phyloP scores from a whole-genome alignment of 1,284 basidiomycete species.

The Leccinum insolens region DNA sequence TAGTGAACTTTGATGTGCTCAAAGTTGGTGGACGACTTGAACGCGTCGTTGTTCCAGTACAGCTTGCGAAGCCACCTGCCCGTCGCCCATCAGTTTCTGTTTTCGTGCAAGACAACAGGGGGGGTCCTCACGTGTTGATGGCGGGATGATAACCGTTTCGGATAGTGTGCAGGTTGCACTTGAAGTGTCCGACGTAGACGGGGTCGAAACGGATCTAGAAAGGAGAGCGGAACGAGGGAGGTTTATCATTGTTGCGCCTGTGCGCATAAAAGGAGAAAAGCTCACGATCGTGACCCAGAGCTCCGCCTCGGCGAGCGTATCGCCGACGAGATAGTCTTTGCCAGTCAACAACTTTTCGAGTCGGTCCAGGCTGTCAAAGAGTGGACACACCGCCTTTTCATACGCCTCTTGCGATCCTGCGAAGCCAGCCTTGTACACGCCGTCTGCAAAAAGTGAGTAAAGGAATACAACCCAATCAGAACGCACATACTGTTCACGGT shows the following conservation, averaged over 20 bases:
- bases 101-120: neutral
- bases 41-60: slow-evolving; percentile 91
- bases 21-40: slow-evolving; percentile 89
- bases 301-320: slow-evolving; percentile 88
- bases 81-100: neutral
- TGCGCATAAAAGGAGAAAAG: slow-evolving; percentile 19
- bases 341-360: slow-evolving; percentile 79
- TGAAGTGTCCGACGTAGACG: slow-evolving; percentile 92
- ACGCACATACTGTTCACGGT: slow-evolving; percentile 70
- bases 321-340: slow-evolving; percentile 84
- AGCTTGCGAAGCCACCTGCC: slow-evolving; percentile 81
- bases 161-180: slow-evolving; percentile 87
- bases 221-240: neutral
- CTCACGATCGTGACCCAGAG: slow-evolving; percentile 90
- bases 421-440: slow-evolving; percentile 91
- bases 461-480: neutral
- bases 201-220: slow-evolving; percentile 59
- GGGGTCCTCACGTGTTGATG: slow-evolving; percentile 59
- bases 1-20: slow-evolving; percentile 88
- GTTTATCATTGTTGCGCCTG: neutral
- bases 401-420: slow-evolving; percentile 85
- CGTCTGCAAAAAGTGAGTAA: slow-evolving; percentile 48
- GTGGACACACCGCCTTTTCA: slow-evolving; percentile 67
- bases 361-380: slow-evolving; percentile 82
- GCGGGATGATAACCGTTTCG: slow-evolving; percentile 76